Conservation (phyloP, 805 yeast genomes). For the Pichia insulana region DNA sequence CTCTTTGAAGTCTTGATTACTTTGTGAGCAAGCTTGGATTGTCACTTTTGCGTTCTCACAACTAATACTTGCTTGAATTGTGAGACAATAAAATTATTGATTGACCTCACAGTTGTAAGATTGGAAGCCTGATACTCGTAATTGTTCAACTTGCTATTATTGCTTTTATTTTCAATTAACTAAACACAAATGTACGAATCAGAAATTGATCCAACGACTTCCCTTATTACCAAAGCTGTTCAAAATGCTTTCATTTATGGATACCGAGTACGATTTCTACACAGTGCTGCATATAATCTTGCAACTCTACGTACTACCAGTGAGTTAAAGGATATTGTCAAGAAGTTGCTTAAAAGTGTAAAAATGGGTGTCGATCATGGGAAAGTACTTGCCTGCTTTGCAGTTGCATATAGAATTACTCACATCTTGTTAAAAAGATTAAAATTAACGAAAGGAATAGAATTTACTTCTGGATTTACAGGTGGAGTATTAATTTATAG, state of each 20-base stretch:
- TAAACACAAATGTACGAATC: background rate
- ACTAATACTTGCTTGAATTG: no score
- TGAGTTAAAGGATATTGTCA: constrained; percentile 9
- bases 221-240: constrained; percentile 25
- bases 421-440: background rate
- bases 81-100: no score
- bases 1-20: no score
- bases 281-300: constrained; percentile 22
- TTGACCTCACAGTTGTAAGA: no score
- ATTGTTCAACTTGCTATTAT: no score
- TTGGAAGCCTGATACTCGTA: no score
- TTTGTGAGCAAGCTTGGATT: no score
- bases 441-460: background rate
- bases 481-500: constrained; percentile 28
- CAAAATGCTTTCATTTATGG: constrained; percentile 27
- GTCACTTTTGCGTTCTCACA: no score
- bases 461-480: constrained; percentile 24
- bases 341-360: constrained; percentile 16
- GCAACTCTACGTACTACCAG: constrained; percentile 10
- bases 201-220: background rate
- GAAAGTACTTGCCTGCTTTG: constrained; percentile 24
- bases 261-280: constrained; percentile 25
- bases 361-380: constrained; percentile 26
- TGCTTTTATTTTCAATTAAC: no score
- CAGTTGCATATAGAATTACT: constrained; percentile 20